phyloP scores from a whole-genome alignment of 768 basidiomycete species.

The Amanita jacksonii region DNA sequence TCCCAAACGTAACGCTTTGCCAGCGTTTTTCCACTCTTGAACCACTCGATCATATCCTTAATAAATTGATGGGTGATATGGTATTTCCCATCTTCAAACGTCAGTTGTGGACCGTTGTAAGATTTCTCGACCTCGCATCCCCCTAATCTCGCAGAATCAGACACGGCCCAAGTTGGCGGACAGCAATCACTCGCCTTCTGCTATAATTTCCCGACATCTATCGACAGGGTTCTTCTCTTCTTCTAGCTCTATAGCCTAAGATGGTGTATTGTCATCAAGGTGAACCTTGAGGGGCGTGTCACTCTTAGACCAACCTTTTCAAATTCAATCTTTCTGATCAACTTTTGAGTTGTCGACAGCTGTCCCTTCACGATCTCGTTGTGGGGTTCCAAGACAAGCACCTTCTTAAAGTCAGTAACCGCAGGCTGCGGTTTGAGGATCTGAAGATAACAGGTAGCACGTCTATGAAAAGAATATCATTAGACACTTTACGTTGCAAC shows the following conservation, averaged over 20 bases:
- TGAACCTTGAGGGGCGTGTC: background rate
- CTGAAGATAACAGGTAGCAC: slow-evolving; percentile 86
- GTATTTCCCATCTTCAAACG: slow-evolving; percentile 54
- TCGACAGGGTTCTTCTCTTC: slow-evolving; percentile 76
- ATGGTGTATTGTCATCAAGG: slow-evolving; percentile 3
- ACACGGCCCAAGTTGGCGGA: background rate
- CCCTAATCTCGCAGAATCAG: slow-evolving; percentile 29
- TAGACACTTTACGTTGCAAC: background rate
- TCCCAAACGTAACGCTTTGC: slow-evolving; percentile 92
- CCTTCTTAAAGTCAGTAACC: slow-evolving; percentile 80
- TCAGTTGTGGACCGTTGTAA: slow-evolving; percentile 70
- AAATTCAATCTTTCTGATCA: slow-evolving; percentile 83
- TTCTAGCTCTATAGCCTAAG: slow-evolving; percentile 83
- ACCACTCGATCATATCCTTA: slow-evolving; percentile 79
- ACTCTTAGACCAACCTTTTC: slow-evolving; percentile 58
- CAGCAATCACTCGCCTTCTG: slow-evolving; percentile 43
- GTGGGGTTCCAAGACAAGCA: slow-evolving; percentile 74
- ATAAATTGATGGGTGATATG: slow-evolving; percentile 73
- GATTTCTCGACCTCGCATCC: slow-evolving; percentile 68
- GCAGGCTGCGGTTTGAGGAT: slow-evolving; percentile 83
- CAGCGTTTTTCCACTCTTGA: slow-evolving; percentile 90
- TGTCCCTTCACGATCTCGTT: slow-evolving; percentile 77
- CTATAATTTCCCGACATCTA: slow-evolving; percentile 71
- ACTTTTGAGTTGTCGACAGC: slow-evolving; percentile 81
- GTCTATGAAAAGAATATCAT: slow-evolving; percentile 30